A percentile compares a stretch with the other conserved stretches of the same genome.
These are phyloP conservation scores for Entonaema liquescens DNA, from an alignment of 495 filamentous ascomycete species.

Conservation along the genomic window DNA sequence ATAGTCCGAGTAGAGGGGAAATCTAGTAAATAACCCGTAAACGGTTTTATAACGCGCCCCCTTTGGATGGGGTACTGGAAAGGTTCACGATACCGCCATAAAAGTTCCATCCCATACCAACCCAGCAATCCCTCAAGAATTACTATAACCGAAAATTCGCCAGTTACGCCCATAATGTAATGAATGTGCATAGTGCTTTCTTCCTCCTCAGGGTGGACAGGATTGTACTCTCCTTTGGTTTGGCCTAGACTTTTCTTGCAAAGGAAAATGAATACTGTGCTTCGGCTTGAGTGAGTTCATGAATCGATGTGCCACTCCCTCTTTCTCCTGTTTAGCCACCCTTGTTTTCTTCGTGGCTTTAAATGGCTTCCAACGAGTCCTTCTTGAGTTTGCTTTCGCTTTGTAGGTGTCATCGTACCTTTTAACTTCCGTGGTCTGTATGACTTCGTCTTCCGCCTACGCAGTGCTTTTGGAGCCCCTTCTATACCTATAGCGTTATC, in stretches of 20 bases:
- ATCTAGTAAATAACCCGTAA: background rate
- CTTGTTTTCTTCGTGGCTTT: background rate
- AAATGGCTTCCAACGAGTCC: background rate
- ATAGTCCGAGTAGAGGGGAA: background rate
- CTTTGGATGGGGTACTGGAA: background rate
- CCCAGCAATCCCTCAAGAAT: background rate
- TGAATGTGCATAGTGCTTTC: background rate
- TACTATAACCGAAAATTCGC: too few species aligned
- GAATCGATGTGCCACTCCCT: constrained; percentile 17
- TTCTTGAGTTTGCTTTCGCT: constrained; percentile 12
- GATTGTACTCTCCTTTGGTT: constrained; percentile 33
- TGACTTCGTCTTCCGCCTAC: constrained; percentile 15
- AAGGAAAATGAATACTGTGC: constrained; percentile 33
- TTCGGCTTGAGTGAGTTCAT: constrained; percentile 28
- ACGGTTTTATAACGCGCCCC: background rate
- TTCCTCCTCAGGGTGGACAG: constrained; percentile 19
- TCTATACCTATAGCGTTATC: constrained; percentile 26
- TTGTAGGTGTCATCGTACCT: background rate
- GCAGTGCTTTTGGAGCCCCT: background rate
- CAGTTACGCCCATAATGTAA: background rate
- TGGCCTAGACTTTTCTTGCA: constrained; percentile 1
- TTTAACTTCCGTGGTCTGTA: constrained; percentile 10
- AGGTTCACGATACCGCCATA: background rate
- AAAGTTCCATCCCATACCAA: background rate
- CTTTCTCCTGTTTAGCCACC: background rate